phyloP scores from a whole-genome alignment of 805 yeast genomes.

The Candida loeiensis region DNA sequence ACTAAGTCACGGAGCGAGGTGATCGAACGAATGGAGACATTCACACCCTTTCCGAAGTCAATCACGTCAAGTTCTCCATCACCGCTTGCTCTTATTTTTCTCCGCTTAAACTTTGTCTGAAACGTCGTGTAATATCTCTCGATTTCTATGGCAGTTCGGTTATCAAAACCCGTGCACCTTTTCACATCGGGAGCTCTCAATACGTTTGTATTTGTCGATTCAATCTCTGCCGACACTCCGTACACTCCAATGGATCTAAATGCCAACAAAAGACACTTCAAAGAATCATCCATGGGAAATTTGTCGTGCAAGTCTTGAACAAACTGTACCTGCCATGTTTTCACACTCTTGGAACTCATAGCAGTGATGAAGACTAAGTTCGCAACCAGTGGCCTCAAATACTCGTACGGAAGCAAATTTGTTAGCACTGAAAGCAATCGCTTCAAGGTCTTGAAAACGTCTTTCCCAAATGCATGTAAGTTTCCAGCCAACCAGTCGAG shows the following conservation, averaged over 20 bases:
- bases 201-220: not conserved
- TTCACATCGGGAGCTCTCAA: not conserved
- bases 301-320: constrained; percentile 25
- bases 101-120: not conserved
- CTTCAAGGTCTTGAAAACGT: constrained; percentile 2
- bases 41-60: constrained; percentile 8
- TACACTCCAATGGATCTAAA: not conserved
- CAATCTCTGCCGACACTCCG: not conserved
- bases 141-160: not conserved
- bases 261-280: constrained; percentile 12
- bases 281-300: constrained; percentile 31
- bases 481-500: constrained; percentile 13
- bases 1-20: constrained; percentile 19
- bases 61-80: constrained; percentile 13
- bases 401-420: constrained; percentile 14
- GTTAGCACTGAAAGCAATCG: constrained; percentile 11
- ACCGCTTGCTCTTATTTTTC: not conserved
- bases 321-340: constrained; percentile 29
- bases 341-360: constrained; percentile 6
- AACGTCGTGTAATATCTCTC: not conserved
- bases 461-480: constrained; percentile 10
- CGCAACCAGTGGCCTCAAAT: constrained; percentile 12
- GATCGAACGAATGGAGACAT: constrained; percentile 16
- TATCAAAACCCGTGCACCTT: not conserved
- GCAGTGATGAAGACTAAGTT: constrained; percentile 11